Percentiles rank a stretch among this genome's conserved stretches.
Evolutionary conservation across 805 yeast species (phyloP).

Genomic region (Yamadazyma ubonensis): DNA sequence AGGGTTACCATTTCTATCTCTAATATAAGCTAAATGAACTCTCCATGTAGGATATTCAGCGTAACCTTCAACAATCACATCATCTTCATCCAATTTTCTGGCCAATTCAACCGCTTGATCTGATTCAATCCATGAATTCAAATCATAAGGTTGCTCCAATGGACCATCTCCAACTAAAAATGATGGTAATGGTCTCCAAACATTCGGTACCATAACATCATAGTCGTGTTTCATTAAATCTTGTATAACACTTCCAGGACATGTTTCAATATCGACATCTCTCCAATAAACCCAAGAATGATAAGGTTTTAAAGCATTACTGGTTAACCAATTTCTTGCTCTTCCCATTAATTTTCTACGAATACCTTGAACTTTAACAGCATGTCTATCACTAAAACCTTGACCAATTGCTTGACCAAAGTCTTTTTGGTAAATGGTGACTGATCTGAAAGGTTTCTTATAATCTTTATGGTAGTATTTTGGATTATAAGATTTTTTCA

Average conservation of each 20-base stretch:
- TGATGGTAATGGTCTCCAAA: constrained; percentile 95
- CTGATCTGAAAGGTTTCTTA: constrained; percentile 68
- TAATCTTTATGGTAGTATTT: constrained; percentile 55
- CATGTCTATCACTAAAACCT: constrained; percentile 81
- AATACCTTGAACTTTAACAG: constrained; percentile 81
- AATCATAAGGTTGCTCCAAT: constrained; percentile 86
- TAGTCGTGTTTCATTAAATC: constrained; percentile 65
- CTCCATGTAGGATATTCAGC: constrained; percentile 87
- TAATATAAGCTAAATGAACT: constrained; percentile 72
- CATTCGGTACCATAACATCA: constrained; percentile 82
- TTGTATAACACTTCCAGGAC: constrained; percentile 74
- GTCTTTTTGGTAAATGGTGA: constrained; percentile 78
- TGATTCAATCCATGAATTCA: constrained; percentile 95
- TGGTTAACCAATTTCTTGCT: constrained; percentile 80
- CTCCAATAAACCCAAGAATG: constrained; percentile 94
- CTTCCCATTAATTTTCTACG: constrained; percentile 84
- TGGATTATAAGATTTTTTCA: constrained; percentile 60
- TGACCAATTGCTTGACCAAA: constrained; percentile 85
- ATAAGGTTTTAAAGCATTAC: constrained; percentile 72
- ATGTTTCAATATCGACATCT: constrained; percentile 82
- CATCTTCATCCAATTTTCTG: constrained; percentile 65
- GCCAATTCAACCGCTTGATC: constrained; percentile 73
- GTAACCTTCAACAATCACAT: constrained; percentile 85
- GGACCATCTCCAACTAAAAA: constrained; percentile 61
- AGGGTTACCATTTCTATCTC: constrained; percentile 60